Conservation (phyloP, 345 rosid genomes). For the Atalantia buxifolia region DNA sequence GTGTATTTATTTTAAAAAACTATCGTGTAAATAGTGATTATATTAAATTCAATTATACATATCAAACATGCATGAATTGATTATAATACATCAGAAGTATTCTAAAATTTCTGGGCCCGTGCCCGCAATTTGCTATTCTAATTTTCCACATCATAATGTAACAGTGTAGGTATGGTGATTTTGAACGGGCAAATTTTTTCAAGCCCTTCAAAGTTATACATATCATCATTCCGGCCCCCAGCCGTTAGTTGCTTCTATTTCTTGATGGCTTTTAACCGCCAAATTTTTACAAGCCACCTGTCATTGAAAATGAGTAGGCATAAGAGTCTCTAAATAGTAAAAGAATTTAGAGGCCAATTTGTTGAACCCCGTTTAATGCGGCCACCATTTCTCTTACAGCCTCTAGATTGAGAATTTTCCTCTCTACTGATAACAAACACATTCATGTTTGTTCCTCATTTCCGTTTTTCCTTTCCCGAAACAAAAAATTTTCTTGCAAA, state of each 20-base stretch:
- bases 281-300: not conserved
- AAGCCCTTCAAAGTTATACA: not conserved
- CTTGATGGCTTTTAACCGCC: not conserved
- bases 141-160: too few relatives aligned
- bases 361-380: conserved; percentile 13
- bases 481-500: not conserved
- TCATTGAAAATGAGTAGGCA: not conserved
- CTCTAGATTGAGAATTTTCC: conserved; percentile 24
- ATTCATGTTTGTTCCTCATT: conserved; percentile 7
- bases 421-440: conserved; percentile 8
- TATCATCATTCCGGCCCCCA: not conserved
- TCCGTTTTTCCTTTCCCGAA: conserved; percentile 16
- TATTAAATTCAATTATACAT: too few relatives aligned
- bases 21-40: too few relatives aligned
- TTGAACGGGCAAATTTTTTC: too few relatives aligned
- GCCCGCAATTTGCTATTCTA: too few relatives aligned
- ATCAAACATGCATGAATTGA: too few relatives aligned
- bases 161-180: too few relatives aligned
- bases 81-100: too few relatives aligned
- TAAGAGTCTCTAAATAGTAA: conserved; percentile 7
- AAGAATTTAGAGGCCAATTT: not conserved
- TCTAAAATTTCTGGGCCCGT: too few relatives aligned
- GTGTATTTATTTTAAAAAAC: too few relatives aligned
- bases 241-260: not conserved
- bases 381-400: conserved; percentile 14